Evolutionary conservation across 352 stramenopile species (phyloP), one percentile per base, ranked within the genome.

Genomic region (Pythium aquatile): DNA sequence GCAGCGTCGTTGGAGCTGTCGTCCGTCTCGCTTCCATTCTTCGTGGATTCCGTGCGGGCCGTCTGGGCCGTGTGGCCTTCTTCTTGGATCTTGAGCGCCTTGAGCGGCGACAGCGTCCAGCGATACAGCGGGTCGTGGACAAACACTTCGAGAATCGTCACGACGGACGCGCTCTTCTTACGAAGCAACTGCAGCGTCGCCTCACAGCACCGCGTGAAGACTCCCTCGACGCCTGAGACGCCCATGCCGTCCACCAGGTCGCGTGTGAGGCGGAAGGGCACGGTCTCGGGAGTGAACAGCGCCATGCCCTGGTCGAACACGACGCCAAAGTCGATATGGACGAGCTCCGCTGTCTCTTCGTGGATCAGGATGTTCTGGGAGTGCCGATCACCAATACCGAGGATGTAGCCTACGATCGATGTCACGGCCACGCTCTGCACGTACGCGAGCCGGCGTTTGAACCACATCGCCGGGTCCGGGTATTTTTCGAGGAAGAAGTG

Each of bases 241-340:
- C 98, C 98, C 97, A 99, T 99, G 29, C 97, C 98, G 75, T 99
- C 98, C n/a, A 99, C 91, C 7, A 99, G 80, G 62, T 99, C 98
- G 14, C 97, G 84, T 17, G 97, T 99, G 5, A 99, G 85, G 20
- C 98, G 96, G 76, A 99, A 99, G 13, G 98, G 98, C 40, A 99
- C 96, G 1, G 87, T 97, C 79, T 99, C 98, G 1, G 98, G 98
- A 24, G 91, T 98, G 58, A 85, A 88, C 5, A 99, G 73, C 61
- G 83, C 84, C 86, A 96, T 93, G 7, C 85, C 87, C 66, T 99
- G 97, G 66, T 99, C 98, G 82, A 99, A 99, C 11, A 99, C 96
- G 47, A 99, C 97, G 10, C 98, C 98, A 83, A 99, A 99, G 77
- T 99, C 98, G 70, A 99, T 99, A 72, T 99, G 98, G 40, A 99